Conservation (phyloP, 2,329 filamentous ascomycete genomes). For the Tothia fuscella region DNA sequence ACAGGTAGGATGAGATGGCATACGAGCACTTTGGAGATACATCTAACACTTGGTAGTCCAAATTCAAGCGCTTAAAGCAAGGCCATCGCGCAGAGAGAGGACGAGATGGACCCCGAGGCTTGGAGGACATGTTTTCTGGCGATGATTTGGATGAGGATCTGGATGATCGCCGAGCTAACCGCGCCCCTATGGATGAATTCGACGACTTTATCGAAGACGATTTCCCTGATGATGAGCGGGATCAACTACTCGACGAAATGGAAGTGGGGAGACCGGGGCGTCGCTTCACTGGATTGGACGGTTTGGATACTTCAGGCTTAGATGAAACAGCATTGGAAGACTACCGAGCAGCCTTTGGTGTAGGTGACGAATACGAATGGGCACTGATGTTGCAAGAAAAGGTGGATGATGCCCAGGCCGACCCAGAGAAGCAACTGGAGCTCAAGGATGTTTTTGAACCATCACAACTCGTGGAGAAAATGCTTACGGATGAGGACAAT, state of each 20-base stretch:
- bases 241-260: slow-evolving; percentile 68
- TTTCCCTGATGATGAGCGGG: slow-evolving; percentile 71
- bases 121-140: slow-evolving; percentile 90
- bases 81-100: slow-evolving; percentile 64
- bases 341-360: slow-evolving; percentile 91
- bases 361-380: slow-evolving; percentile 93
- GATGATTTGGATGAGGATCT: slow-evolving; percentile 73
- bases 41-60: slow-evolving; percentile 47
- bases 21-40: slow-evolving; percentile 5
- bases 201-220: slow-evolving; percentile 91
- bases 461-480: slow-evolving; percentile 83
- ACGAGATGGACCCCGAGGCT: slow-evolving; percentile 52
- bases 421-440: slow-evolving; percentile 74
- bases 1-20: slow-evolving; percentile 45
- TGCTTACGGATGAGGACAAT: slow-evolving; percentile 93
- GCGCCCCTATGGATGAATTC: slow-evolving; percentile 24
- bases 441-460: slow-evolving; percentile 98
- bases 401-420: slow-evolving; percentile 62
- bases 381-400: slow-evolving; percentile 81
- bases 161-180: slow-evolving; percentile 20
- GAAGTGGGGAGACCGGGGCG: slow-evolving; percentile 76
- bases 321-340: slow-evolving; percentile 91
- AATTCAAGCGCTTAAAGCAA: slow-evolving; percentile 93
- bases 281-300: slow-evolving; percentile 51
- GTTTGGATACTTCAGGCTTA: slow-evolving; percentile 70